Evolutionary conservation across 106 monocot genomes (phyloP).

Genomic region (Acorus calamus): DNA sequence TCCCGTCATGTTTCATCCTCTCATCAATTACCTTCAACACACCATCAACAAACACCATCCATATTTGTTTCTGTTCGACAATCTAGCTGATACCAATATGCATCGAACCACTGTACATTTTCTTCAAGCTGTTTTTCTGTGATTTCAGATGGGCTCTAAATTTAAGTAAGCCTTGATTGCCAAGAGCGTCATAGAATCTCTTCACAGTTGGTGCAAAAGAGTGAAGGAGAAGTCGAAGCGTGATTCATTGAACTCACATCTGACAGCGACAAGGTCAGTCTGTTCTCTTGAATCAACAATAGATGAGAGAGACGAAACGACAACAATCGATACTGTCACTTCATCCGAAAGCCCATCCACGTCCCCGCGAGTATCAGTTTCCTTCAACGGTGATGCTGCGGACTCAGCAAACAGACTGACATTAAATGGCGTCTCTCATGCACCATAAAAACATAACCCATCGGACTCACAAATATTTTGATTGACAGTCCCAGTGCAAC

Average conservation of each 20-base stretch:
- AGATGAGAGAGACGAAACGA: slow-evolving; percentile 45
- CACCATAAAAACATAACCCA: too few species aligned
- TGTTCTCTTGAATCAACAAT: slow-evolving; percentile 47
- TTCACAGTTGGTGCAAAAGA: slow-evolving; percentile 83
- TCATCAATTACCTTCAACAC: too few species aligned
- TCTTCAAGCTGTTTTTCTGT: not conserved
- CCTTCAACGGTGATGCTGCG: too few species aligned
- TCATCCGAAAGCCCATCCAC: slow-evolving; percentile 41
- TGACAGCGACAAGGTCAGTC: slow-evolving; percentile 29
- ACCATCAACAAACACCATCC: too few species aligned
- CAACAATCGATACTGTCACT: slow-evolving; percentile 40
- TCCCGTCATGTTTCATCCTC: too few species aligned
- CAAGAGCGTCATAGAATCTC: slow-evolving; percentile 66
- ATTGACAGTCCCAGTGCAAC: too few species aligned
- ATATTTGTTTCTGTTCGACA: too few species aligned
- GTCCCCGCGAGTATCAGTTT: slow-evolving; percentile 6
- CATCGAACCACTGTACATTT: not conserved
- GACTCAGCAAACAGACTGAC: too few species aligned
- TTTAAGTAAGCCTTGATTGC: slow-evolving; percentile 67
- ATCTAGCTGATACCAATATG: too few species aligned
- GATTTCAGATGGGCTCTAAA: slow-evolving; percentile 78
- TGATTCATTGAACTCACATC: slow-evolving; percentile 15
- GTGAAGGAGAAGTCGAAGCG: slow-evolving; percentile 39
- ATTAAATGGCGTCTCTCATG: too few species aligned
- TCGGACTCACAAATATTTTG: too few species aligned